Conservation (phyloP, 306 rosid species). For the Quercus ilex region DNA sequence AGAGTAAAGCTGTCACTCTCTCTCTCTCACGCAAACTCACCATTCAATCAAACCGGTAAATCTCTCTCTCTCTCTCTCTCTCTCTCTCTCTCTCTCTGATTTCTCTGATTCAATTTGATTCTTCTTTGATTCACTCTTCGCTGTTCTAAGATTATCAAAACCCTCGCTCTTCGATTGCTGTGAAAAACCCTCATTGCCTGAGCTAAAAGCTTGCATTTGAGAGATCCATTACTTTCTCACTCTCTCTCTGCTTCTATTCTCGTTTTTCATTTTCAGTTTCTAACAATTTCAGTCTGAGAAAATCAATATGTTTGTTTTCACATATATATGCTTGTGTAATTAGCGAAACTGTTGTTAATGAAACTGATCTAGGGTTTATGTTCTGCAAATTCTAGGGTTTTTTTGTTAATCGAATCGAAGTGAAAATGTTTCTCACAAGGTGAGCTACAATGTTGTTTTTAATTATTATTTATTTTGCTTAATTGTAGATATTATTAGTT, state of each 20-base stretch:
- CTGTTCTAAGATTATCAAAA: no score
- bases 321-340: background rate
- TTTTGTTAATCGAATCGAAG: constrained; percentile 8
- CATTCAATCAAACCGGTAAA: background rate
- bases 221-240: background rate
- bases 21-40: background rate
- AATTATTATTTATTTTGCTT: background rate
- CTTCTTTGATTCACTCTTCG: no score
- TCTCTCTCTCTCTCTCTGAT: background rate
- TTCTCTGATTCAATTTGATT: background rate
- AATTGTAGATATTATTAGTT: background rate
- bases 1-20: background rate
- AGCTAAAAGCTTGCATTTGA: background rate
- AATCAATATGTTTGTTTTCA: background rate
- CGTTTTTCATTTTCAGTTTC: background rate
- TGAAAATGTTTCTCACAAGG: constrained; percentile 90
- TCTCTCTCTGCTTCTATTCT: background rate
- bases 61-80: background rate
- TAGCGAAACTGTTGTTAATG: background rate
- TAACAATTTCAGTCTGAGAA: background rate
- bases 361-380: background rate
- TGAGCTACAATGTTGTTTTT: constrained; percentile 17
- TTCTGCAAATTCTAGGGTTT: background rate
- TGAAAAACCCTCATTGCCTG: background rate
- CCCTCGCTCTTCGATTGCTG: no score